Conservation (phyloP, 2,329 filamentous ascomycete genomes). For the Emmonsiellopsis sp. region DNA sequence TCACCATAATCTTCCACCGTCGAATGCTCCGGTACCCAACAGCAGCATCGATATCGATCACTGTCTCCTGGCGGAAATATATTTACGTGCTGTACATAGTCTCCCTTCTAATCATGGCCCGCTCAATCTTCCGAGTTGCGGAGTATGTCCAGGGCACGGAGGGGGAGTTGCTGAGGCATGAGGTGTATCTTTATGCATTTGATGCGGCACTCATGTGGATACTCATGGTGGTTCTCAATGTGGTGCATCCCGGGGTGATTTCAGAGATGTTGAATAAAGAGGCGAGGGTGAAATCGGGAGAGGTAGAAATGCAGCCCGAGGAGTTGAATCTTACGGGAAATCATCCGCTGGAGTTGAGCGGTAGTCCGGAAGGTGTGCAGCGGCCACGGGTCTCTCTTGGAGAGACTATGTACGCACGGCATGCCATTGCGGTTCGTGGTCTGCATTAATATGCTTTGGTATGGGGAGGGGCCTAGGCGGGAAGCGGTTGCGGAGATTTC, state of each 20-base stretch:
- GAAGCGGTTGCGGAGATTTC: too few relatives aligned
- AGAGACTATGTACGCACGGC: too few relatives aligned
- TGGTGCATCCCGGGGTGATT: background rate
- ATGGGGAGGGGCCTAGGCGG: too few relatives aligned
- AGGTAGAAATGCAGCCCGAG: too few relatives aligned
- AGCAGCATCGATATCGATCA: background rate
- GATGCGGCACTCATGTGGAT: constrained; percentile 13
- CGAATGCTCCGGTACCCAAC: background rate
- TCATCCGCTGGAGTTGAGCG: too few relatives aligned
- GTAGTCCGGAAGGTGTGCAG: too few relatives aligned
- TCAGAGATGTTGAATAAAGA: too few relatives aligned
- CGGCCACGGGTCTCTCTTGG: too few relatives aligned
- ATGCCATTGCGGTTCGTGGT: too few relatives aligned
- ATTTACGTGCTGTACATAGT: constrained; percentile 7
- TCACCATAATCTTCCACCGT: background rate
- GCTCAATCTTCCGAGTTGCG: constrained; percentile 14
- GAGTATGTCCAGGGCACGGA: constrained; percentile 13
- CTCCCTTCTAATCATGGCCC: constrained; percentile 11
- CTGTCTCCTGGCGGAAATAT: constrained; percentile 3
- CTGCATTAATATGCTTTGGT: too few relatives aligned
- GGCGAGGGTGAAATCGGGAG: too few relatives aligned
- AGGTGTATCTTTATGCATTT: constrained; percentile 14
- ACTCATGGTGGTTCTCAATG: constrained; percentile 8
- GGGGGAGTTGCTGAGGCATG: constrained; percentile 12
- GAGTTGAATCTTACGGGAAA: too few relatives aligned